These are phyloP conservation scores for Paramecium bursaria DNA, from an alignment of 73 alveolate genomes.

Conservation along the genomic window DNA sequence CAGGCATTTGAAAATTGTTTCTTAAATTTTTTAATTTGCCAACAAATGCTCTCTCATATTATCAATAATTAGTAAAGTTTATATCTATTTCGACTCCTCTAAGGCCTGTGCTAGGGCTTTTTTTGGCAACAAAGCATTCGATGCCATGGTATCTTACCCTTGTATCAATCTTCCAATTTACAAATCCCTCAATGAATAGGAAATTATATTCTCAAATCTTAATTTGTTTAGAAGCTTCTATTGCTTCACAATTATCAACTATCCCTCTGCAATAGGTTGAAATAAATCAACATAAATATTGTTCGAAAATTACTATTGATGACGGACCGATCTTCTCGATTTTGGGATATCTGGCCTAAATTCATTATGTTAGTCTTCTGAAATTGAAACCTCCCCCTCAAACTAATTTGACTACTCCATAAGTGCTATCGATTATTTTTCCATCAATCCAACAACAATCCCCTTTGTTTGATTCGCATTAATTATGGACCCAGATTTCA, in stretches of 20 bases:
- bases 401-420: too few relatives aligned
- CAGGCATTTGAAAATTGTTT: background rate
- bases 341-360: too few relatives aligned
- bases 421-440: too few relatives aligned
- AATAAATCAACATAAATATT: constrained; percentile 36
- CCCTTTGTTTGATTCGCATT: too few relatives aligned
- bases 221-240: constrained; percentile 10
- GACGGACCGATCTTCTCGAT: too few relatives aligned
- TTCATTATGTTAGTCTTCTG: too few relatives aligned
- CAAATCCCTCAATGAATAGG: background rate
- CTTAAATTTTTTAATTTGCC: constrained; percentile 37
- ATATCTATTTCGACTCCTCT: background rate
- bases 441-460: too few relatives aligned
- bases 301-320: background rate
- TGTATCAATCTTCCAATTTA: background rate
- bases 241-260: constrained; percentile 5
- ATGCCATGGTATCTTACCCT: background rate
- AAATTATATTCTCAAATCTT: constrained; percentile 6
- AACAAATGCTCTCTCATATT: constrained; percentile 20
- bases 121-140: constrained; percentile 30
- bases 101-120: background rate
- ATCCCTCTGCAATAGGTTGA: constrained; percentile 45
- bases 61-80: constrained; percentile 13
- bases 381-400: too few relatives aligned
- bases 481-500: too few relatives aligned